phyloP scores from a whole-genome alignment of 441 rosid genomes.

The Aquilaria agallochum region DNA sequence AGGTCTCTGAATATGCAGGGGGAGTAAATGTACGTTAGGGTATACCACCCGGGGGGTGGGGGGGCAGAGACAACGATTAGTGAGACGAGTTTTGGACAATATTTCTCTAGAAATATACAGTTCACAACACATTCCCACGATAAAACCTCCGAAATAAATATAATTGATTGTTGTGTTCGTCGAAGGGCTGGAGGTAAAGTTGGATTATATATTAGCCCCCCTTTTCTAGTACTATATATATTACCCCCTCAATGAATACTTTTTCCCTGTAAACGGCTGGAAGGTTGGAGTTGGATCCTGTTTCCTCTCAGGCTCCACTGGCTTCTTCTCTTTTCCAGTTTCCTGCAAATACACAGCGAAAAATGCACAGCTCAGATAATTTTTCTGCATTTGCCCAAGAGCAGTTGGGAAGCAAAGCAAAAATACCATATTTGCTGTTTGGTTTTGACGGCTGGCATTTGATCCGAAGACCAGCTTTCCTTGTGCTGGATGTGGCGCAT shows the following conservation, averaged over 20 bases:
- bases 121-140: too few relatives aligned
- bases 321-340: constrained; percentile 48
- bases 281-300: constrained; percentile 83
- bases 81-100: too few relatives aligned
- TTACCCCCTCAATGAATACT: constrained; percentile 90
- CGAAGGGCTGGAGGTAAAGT: too few relatives aligned
- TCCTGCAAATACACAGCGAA: constrained; percentile 32
- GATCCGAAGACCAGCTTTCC: constrained; percentile 95
- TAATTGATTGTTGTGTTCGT: too few relatives aligned
- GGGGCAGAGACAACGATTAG: too few relatives aligned
- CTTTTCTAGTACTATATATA: background rate
- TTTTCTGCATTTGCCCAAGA: too few relatives aligned
- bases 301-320: constrained; percentile 50
- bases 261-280: constrained; percentile 54
- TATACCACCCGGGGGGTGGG: too few relatives aligned
- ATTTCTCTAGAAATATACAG: too few relatives aligned
- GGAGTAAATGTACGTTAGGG: too few relatives aligned
- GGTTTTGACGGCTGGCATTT: constrained; percentile 38
- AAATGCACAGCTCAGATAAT: background rate
- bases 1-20: too few relatives aligned
- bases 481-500: constrained; percentile 50
- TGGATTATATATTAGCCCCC: too few relatives aligned
- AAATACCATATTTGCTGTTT: constrained; percentile 34
- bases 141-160: too few relatives aligned
- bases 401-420: background rate